Evolutionary conservation across 2,329 filamentous ascomycete genomes (phyloP).

Genomic region (Colletotrichum tamarilloi): DNA sequence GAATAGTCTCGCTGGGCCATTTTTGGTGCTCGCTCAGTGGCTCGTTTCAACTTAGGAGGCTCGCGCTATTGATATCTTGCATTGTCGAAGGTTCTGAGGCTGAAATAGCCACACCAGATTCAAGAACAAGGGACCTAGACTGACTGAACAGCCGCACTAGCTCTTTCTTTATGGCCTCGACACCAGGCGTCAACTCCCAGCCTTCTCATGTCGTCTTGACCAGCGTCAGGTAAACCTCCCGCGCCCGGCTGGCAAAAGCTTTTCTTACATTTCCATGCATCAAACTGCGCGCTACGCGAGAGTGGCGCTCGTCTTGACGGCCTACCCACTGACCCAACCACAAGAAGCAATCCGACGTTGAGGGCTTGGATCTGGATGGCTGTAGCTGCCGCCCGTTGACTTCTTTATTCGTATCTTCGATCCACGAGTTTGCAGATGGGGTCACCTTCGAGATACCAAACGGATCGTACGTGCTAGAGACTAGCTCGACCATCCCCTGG

Average conservation of each 20-base stretch:
- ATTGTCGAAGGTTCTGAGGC: constrained; percentile 11
- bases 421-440: background rate
- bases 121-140: constrained; percentile 2
- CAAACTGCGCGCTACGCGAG: background rate
- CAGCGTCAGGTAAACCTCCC: background rate
- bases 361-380: background rate
- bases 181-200: background rate
- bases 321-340: background rate
- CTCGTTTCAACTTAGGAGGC: constrained; percentile 13
- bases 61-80: constrained; percentile 1
- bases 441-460: background rate
- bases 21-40: background rate
- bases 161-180: background rate
- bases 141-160: background rate
- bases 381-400: background rate
- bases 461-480: background rate
- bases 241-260: background rate
- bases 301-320: background rate
- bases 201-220: background rate
- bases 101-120: constrained; percentile 12
- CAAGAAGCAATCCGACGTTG: background rate
- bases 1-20: constrained; percentile 11
- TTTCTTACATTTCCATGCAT: background rate
- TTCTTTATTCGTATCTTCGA: background rate
- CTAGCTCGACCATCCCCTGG: background rate